A percentile compares a stretch with the other conserved stretches of the same genome.
These are phyloP conservation scores for Sclerotinia nivalis DNA, from an alignment of 2,329 filamentous ascomycete genomes.

Conservation along the genomic window DNA sequence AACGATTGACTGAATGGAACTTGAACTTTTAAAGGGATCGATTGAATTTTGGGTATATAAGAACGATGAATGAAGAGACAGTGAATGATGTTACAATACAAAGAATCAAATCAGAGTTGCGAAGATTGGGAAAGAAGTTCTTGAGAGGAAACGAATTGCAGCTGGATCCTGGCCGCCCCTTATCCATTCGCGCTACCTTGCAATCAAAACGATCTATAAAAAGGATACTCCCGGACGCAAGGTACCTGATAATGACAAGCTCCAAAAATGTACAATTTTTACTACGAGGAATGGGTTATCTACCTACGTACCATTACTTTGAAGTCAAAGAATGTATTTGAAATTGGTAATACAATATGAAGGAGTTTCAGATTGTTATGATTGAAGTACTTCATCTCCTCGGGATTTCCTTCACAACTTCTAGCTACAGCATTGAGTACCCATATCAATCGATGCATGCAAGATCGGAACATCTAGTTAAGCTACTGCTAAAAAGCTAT, in stretches of 20 bases:
- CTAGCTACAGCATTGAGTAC: slow-evolving; percentile 2
- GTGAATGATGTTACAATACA: slow-evolving; percentile 20
- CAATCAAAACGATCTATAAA: slow-evolving; percentile 38
- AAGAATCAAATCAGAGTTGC: slow-evolving; percentile 10
- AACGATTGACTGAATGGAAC: slow-evolving; percentile 38
- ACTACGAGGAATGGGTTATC: slow-evolving; percentile 32
- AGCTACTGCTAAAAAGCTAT: not conserved
- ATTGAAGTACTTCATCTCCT: slow-evolving; percentile 10
- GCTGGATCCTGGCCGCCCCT: slow-evolving; percentile 28
- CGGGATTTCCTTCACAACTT: not conserved
- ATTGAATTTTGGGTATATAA: slow-evolving; percentile 32
- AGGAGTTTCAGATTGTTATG: not conserved
- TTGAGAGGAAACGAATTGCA: slow-evolving; percentile 21
- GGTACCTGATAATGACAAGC: slow-evolving; percentile 26
- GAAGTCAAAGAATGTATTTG: slow-evolving; percentile 34
- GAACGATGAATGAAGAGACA: slow-evolving; percentile 30
- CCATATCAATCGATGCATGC: slow-evolving; percentile 6
- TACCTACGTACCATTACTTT: slow-evolving; percentile 15
- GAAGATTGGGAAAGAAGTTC: slow-evolving; percentile 12
- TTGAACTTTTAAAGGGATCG: slow-evolving; percentile 24
- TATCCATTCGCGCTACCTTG: slow-evolving; percentile 37
- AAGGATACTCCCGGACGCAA: slow-evolving; percentile 36
- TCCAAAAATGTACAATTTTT: slow-evolving; percentile 34
- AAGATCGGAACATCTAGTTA: slow-evolving; percentile 14
- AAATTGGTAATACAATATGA: slow-evolving; percentile 27